These are phyloP conservation scores for Malus hybrid DNA, from an alignment of 331 rosid species.

Conservation along the genomic window DNA sequence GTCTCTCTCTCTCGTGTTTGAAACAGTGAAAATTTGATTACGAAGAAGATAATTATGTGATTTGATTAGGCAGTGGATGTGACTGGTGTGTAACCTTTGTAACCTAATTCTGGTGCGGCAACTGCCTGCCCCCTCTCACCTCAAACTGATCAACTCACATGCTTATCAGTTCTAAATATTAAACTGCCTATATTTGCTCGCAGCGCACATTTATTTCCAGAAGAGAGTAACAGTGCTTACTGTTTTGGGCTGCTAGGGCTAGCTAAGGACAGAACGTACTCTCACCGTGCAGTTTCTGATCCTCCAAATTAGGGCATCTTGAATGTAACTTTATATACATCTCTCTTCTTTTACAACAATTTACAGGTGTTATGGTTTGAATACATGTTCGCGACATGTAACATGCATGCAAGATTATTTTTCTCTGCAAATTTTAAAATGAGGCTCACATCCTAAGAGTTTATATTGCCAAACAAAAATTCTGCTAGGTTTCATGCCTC, in stretches of 20 bases:
- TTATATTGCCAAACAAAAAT: too few relatives aligned
- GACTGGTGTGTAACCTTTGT: not conserved
- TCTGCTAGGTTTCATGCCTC: too few relatives aligned
- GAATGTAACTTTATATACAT: too few relatives aligned
- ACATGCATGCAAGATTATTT: too few relatives aligned
- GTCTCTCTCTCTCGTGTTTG: not conserved
- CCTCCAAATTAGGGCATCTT: not conserved
- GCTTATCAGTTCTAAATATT: not conserved
- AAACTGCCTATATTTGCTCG: not conserved
- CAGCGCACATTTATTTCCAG: not conserved
- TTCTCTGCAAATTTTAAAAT: too few relatives aligned
- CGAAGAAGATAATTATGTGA: not conserved
- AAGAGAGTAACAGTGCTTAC: not conserved
- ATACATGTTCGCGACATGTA: too few relatives aligned
- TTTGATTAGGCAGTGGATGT: slow-evolving; percentile 5
- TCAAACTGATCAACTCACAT: not conserved
- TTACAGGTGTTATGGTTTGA: too few relatives aligned
- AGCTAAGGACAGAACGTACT: not conserved
- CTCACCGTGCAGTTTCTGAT: not conserved
- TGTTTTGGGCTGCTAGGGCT: not conserved
- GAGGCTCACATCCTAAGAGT: too few relatives aligned
- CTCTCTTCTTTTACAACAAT: too few relatives aligned
- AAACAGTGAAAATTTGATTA: not conserved
- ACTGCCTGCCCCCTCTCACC: not conserved
- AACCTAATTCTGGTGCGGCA: slow-evolving; percentile 2